These are phyloP conservation scores for Entomortierella lignicola DNA, from an alignment of 192 early-diverging fungal species.

Conservation along the genomic window DNA sequence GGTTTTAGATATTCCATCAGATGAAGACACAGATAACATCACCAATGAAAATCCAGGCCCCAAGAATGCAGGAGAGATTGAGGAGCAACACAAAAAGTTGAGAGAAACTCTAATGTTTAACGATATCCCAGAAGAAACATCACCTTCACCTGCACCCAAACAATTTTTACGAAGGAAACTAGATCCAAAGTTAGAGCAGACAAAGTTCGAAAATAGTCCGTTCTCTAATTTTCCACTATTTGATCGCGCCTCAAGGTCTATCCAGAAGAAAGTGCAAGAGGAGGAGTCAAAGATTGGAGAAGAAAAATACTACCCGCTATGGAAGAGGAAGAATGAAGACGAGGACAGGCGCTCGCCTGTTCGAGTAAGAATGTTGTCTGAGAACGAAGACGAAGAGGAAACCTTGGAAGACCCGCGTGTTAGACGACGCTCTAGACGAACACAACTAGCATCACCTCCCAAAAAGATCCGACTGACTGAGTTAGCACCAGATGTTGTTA, in stretches of 20 bases:
- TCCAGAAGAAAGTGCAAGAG: not conserved
- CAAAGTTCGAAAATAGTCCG: conserved; percentile 8
- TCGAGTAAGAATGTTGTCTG: not conserved
- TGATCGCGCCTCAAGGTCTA: not conserved
- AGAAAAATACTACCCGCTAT: not conserved
- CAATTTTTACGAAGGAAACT: not conserved
- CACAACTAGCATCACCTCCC: conserved; percentile 10
- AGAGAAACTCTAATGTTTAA: conserved; percentile 12
- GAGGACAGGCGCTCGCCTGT: not conserved
- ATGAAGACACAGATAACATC: not conserved
- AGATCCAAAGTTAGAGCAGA: not conserved
- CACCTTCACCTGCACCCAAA: not conserved
- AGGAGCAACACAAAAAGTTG: conserved; percentile 22
- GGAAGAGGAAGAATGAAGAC: not conserved
- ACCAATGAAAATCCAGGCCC: not conserved
- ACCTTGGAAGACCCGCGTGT: conserved; percentile 19
- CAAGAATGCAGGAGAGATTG: not conserved
- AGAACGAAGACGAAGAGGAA: conserved; percentile 21
- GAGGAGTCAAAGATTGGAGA: not conserved
- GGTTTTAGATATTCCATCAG: conserved; percentile 18
- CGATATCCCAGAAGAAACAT: conserved; percentile 7
- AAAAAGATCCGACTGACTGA: conserved; percentile 24
- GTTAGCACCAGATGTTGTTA: conserved; percentile 11
- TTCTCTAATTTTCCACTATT: conserved; percentile 14
- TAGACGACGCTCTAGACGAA: conserved; percentile 15